Base-by-base conservation (phyloP, 495 filamentous ascomycete genomes). In the Aspergillus diversus region DNA sequence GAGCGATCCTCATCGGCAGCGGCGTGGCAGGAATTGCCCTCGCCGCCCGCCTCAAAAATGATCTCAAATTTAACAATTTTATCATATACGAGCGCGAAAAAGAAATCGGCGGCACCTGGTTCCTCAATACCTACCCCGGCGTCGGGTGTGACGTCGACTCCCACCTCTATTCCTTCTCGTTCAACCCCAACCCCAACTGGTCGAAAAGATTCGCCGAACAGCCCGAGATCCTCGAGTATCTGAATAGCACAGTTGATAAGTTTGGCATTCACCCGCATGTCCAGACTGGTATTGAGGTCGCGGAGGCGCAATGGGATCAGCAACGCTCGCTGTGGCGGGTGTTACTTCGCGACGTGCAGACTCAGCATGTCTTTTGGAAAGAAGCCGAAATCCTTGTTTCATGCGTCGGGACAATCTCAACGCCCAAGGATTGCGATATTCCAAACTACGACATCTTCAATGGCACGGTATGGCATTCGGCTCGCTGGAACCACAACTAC, bases 181-280 rank as follows among this genome's bases (percentile, higher is more conserved):
- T 88, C 66, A 77, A 77, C 15, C 77, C 72, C 27, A 87, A 88
- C 66, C 71, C 80, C 11, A 71, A 76, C 39, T 88, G 86, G 85
- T 80, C 78, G 0, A 71, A 72, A 37, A 64, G 71, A 1, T 79
- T 86, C 0, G 84, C 83, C 43, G 74, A 75, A 27, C 74, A 80
- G 42, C 84, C 80, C 52, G 65, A 79, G 35, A 78, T 88, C 16
- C 63, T 76, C 4, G 69, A 71, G 47, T 76, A 79, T 42, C 71
- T 79, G 66, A 67, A 76, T 46, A 37, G 13, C 4, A 77, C 74
- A 3, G 73, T 74, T 2, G 69, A 75, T 39, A 76, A 72, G 64
- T 77, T 72, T 55, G 60, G 69, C 27, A 55, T 80, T 3, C 61
- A 64, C 3, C 32, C 56, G 32, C 74, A 76, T 50, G 61, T 78